These are phyloP conservation scores for Schizophyllum commune DNA, from an alignment of 1,284 basidiomycete genomes.

Conservation along the genomic window DNA sequence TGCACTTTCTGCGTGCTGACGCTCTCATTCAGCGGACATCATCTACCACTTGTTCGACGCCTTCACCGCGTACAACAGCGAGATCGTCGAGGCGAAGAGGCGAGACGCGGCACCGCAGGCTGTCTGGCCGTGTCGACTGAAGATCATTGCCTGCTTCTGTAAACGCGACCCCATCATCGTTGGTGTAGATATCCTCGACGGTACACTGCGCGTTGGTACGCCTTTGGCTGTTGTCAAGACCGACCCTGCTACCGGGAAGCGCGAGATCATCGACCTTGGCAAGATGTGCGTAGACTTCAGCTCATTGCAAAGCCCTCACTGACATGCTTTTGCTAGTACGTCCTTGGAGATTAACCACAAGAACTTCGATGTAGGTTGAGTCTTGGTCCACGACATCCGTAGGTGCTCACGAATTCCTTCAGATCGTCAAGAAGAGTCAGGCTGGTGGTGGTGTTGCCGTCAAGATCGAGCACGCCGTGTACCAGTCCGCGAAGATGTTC, in stretches of 20 bases:
- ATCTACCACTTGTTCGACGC: slow-evolving; percentile 99
- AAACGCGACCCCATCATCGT: slow-evolving; percentile 98
- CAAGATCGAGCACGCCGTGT: slow-evolving; percentile 96
- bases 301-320: slow-evolving; percentile 5
- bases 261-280: slow-evolving; percentile 86
- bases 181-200: slow-evolving; percentile 95
- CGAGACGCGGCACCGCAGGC: slow-evolving; percentile 91
- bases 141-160: slow-evolving; percentile 88
- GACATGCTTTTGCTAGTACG: slow-evolving; percentile 44
- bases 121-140: slow-evolving; percentile 95
- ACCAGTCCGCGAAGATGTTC: slow-evolving; percentile 93
- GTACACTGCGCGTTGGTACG: slow-evolving; percentile 88
- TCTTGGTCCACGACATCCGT: too few relatives aligned
- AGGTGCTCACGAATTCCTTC: too few relatives aligned
- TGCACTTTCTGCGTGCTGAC: slow-evolving; percentile 3
- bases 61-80: slow-evolving; percentile 93
- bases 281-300: slow-evolving; percentile 70
- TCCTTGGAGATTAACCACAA: slow-evolving; percentile 96
- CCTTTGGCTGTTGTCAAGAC: slow-evolving; percentile 92
- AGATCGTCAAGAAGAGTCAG: slow-evolving; percentile 88
- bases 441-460: slow-evolving; percentile 95
- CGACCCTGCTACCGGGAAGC: slow-evolving; percentile 82
- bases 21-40: slow-evolving; percentile 67
- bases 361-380: slow-evolving; percentile 60
- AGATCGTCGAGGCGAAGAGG: slow-evolving; percentile 90